Evolutionary conservation across 768 basidiomycete genomes (phyloP).

Genomic region (Suillus sp.): DNA sequence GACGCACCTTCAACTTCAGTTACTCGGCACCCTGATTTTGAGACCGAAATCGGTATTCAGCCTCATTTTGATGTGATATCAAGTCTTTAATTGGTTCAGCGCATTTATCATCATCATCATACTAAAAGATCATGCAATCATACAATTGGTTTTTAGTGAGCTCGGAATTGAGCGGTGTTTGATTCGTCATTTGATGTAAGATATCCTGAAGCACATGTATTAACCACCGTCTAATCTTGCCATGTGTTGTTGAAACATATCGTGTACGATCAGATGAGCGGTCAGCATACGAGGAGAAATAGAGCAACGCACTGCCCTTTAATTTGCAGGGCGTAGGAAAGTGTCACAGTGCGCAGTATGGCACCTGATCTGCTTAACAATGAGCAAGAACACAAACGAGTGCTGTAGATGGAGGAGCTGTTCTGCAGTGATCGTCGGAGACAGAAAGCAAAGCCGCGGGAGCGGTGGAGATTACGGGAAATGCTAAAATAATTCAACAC

Average conservation of each 20-base stretch:
- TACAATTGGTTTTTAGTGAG: slow-evolving; percentile 5
- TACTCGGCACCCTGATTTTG: slow-evolving; percentile 21
- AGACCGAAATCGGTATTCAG: slow-evolving; percentile 22
- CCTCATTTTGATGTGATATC: slow-evolving; percentile 23
- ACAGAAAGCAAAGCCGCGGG: slow-evolving; percentile 30
- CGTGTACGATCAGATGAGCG: slow-evolving; percentile 11
- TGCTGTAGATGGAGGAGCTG: slow-evolving; percentile 17
- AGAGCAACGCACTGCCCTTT: neutral
- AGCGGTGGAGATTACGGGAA: slow-evolving; percentile 31
- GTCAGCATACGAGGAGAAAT: slow-evolving; percentile 7
- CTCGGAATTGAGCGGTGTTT: slow-evolving; percentile 11
- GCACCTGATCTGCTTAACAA: slow-evolving; percentile 20
- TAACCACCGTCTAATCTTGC: slow-evolving; percentile 8
- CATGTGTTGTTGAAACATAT: slow-evolving; percentile 30
- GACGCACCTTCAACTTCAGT: slow-evolving; percentile 20
- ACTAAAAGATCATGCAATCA: slow-evolving; percentile 8
- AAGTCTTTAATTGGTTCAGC: slow-evolving; percentile 16
- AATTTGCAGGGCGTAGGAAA: slow-evolving; percentile 20
- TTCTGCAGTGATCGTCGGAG: slow-evolving; percentile 6
- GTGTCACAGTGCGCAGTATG: slow-evolving; percentile 30
- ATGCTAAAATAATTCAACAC: slow-evolving; percentile 32
- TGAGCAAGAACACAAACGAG: slow-evolving; percentile 17
- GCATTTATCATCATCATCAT: slow-evolving; percentile 14
- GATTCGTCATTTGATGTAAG: slow-evolving; percentile 15
- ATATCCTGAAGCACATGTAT: slow-evolving; percentile 12